phyloP scores from a whole-genome alignment of 257 asterid genomes.

The Fraxinus anomala region DNA sequence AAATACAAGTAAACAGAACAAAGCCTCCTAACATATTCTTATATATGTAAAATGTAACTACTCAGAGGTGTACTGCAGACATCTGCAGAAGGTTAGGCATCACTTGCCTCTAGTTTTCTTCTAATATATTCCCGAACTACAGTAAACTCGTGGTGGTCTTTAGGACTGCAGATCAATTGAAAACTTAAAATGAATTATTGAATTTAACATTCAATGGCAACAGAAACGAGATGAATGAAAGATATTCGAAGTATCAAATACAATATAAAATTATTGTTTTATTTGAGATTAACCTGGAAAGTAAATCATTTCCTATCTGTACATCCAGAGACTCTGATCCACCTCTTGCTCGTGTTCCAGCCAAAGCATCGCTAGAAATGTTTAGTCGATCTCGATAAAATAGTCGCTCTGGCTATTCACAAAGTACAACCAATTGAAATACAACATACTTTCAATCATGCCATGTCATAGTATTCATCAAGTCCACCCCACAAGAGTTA shows the following conservation, averaged over 20 bases:
- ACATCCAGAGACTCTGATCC: constrained; percentile 70
- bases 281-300: constrained; percentile 63
- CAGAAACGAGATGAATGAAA: not conserved
- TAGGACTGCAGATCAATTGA: constrained; percentile 53
- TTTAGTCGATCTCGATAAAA: constrained; percentile 73
- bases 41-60: not conserved
- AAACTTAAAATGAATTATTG: constrained; percentile 4
- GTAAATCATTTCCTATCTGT: constrained; percentile 82
- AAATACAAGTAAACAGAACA: constrained; percentile 5
- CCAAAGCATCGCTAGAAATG: constrained; percentile 89
- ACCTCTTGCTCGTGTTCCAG: constrained; percentile 95
- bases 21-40: constrained; percentile 13
- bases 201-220: not conserved
- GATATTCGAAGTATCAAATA: constrained; percentile 17
- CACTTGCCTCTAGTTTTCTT: constrained; percentile 79
- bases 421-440: constrained; percentile 24
- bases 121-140: constrained; percentile 86
- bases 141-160: constrained; percentile 88
- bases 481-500: not conserved
- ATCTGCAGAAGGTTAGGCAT: constrained; percentile 17
- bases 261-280: not conserved
- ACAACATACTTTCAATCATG: constrained; percentile 16
- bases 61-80: constrained; percentile 5
- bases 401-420: constrained; percentile 83
- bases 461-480: constrained; percentile 6